Percentiles rank a stretch among this genome's conserved stretches.
phyloP scores from a whole-genome alignment of 495 filamentous ascomycete genomes.

The Zalerion maritima region DNA sequence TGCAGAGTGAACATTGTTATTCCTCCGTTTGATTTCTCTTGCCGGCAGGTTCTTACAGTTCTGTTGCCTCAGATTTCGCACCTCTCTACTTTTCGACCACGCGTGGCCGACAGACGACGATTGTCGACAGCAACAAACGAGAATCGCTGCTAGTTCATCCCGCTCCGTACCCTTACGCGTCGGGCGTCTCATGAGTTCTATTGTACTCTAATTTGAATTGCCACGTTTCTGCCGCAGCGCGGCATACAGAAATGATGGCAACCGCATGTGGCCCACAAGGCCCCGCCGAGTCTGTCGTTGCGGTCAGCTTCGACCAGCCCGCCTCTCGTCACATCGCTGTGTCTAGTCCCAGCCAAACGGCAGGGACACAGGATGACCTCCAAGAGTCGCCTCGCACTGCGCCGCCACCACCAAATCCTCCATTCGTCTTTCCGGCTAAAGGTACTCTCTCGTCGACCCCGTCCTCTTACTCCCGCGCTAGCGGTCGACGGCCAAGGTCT shows the following conservation, averaged over 20 bases:
- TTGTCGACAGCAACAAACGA: no score
- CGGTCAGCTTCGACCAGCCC: constrained; percentile 13
- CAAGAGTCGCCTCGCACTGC: constrained; percentile 23
- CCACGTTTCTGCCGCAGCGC: constrained; percentile 32
- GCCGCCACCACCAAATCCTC: constrained; percentile 49
- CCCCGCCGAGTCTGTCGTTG: constrained; percentile 17
- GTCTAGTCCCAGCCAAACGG: constrained; percentile 9
- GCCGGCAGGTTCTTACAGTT: no score
- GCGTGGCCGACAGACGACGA: no score
- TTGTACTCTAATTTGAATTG: no score
- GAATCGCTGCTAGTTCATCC: no score
- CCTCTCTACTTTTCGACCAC: no score
- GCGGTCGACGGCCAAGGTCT: constrained; percentile 31
- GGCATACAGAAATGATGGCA: constrained; percentile 33
- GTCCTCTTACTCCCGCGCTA: constrained; percentile 28
- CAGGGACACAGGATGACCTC: no score
- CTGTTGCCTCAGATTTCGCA: no score
- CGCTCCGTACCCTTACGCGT: no score
- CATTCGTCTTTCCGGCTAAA: constrained; percentile 52
- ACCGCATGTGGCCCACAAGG: constrained; percentile 21
- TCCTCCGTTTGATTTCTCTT: no score
- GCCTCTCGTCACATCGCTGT: constrained; percentile 6
- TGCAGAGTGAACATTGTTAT: no score
- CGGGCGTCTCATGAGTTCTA: no score
- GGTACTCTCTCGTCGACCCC: constrained; percentile 29